Conservation (phyloP, 1,284 basidiomycete species). For the Sanguinoderma infundibulare region DNA sequence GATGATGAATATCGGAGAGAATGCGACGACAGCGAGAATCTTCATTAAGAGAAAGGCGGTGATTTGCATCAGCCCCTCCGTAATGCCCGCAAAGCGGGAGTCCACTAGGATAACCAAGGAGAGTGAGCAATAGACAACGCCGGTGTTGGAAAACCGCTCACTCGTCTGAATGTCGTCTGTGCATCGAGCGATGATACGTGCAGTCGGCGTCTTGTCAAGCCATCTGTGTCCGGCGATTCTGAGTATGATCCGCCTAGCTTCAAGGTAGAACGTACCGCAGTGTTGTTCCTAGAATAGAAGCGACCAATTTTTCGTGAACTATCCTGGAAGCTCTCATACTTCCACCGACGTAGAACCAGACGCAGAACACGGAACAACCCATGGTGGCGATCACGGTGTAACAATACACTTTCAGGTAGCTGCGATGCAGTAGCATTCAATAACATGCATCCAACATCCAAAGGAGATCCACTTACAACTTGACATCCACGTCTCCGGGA, state of each 20-base stretch:
- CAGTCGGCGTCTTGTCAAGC: slow-evolving; percentile 61
- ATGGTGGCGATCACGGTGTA: slow-evolving; percentile 38
- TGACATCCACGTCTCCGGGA: slow-evolving; percentile 28
- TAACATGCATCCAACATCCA: not conserved
- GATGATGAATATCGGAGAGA: slow-evolving; percentile 47
- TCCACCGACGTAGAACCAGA: slow-evolving; percentile 44
- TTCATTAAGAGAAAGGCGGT: slow-evolving; percentile 42
- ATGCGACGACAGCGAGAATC: slow-evolving; percentile 44
- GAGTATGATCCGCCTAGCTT: slow-evolving; percentile 19
- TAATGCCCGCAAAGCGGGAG: not conserved
- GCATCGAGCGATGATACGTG: slow-evolving; percentile 62
- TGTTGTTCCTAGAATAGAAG: slow-evolving; percentile 59
- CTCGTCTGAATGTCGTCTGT: slow-evolving; percentile 58
- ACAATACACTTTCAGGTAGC: slow-evolving; percentile 49
- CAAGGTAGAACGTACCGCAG: slow-evolving; percentile 40
- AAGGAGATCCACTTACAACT: slow-evolving; percentile 19
- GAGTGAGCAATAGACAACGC: not conserved
- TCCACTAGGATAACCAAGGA: slow-evolving; percentile 9
- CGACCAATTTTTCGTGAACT: slow-evolving; percentile 62
- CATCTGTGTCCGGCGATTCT: slow-evolving; percentile 39
- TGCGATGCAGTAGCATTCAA: slow-evolving; percentile 17
- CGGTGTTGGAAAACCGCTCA: slow-evolving; percentile 20
- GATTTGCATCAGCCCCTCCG: slow-evolving; percentile 32
- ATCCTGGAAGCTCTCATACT: slow-evolving; percentile 54
- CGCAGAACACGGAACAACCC: slow-evolving; percentile 31